Evolutionary conservation across 345 rosid species (phyloP), one percentile per base, ranked within the genome.

Genomic region (Salix suchowensis): DNA sequence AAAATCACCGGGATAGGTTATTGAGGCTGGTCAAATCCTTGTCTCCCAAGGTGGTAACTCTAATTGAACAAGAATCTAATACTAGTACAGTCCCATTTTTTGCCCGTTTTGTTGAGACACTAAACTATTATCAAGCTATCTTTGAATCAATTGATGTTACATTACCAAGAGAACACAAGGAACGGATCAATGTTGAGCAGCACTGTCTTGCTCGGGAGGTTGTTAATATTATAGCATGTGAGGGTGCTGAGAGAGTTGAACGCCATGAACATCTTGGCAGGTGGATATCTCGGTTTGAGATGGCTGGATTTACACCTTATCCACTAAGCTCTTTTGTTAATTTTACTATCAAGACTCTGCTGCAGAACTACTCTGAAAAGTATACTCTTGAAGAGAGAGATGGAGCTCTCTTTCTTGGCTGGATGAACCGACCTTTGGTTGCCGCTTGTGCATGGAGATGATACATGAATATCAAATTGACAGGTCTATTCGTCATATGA

Each of bases 171-270:
- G 89, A 91, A 44, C 88, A 89, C 87, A 95, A 86, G 89, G 96
- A 93, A 67, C 86, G 99, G 69, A 82, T 95, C 82, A 88, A 84
- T 6, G 91, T 91, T 1, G 99, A 95, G 86, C 99, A 95, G 83
- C 99, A 95, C 77, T 93, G 99, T 74, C 91, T 95, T 65, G 99
- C 99, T 55, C 84, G 99, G 66, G 99, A 95, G 74, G 80, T 95
- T 15, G 99, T 95, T 85, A 95, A 95, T 86, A 82, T 95, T 39
- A 82, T 93, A 75, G 98, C 98, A 26, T 91, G 99, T 1, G 99
- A 93, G 79, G 99, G 99, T 58, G 74, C 84, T 15, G 99, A 95
- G 70, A 91, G 98, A 79, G 93, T 91, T 26, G 99, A 95, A 84
- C 88, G 99, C 16, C 98, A 93, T 2, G 99, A 95, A 83, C 90